Evolutionary conservation across 2,329 filamentous ascomycete genomes (phyloP).

Genomic region (Beauveria bassiana): DNA sequence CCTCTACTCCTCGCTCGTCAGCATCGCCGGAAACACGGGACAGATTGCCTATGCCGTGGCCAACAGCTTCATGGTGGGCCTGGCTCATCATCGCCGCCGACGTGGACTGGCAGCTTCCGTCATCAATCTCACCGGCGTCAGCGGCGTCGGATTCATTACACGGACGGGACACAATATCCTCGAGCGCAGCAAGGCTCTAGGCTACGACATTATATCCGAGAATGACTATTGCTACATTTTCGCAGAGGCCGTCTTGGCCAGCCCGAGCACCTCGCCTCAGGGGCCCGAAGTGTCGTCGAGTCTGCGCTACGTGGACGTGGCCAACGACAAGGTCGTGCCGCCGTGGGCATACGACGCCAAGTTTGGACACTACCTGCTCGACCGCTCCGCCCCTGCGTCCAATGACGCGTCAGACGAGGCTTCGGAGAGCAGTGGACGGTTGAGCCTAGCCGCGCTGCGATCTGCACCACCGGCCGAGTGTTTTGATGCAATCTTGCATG

Average conservation of each 20-base stretch:
- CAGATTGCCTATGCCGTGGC: constrained; percentile 15
- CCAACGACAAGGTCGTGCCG: background rate
- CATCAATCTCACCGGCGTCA: constrained; percentile 16
- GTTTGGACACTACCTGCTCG: constrained; percentile 10
- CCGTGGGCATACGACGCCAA: constrained; percentile 8
- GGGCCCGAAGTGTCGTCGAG: constrained; percentile 7
- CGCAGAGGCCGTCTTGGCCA: constrained; percentile 14
- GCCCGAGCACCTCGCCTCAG: background rate
- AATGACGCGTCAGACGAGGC: background rate
- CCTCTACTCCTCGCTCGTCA: constrained; percentile 9
- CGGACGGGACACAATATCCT: constrained; percentile 11
- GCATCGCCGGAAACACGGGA: constrained; percentile 1
- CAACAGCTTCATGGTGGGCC: constrained; percentile 23
- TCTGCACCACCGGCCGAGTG: background rate
- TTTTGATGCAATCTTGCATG: constrained; percentile 13
- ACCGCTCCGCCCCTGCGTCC: background rate
- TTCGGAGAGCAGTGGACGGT: background rate
- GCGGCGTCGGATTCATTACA: constrained; percentile 30
- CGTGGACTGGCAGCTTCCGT: constrained; percentile 31
- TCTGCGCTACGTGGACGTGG: background rate
- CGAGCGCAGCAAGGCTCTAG: background rate
- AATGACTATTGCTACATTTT: constrained; percentile 14
- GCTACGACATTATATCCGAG: constrained; percentile 6
- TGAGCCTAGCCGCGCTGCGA: background rate
- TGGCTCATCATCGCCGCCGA: constrained; percentile 29